Percentiles rank a stretch among this genome's conserved stretches.
Conservation (phyloP, 2,329 filamentous ascomycete species). For the Nothopassalora personata region DNA sequence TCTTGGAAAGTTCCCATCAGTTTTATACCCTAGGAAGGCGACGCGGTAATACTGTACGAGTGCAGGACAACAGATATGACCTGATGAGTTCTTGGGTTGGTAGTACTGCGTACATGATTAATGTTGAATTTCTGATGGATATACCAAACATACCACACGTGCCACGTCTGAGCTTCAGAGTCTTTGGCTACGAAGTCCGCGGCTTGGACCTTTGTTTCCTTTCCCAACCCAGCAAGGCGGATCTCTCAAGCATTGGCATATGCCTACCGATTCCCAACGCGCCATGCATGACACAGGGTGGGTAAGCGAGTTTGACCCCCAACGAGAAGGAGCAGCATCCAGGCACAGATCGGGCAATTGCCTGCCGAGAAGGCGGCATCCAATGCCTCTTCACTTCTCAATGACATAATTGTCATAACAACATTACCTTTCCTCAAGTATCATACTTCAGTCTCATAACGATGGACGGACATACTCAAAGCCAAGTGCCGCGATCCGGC, state of each 20-base stretch:
- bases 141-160: not conserved
- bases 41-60: slow-evolving; percentile 23
- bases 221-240: not conserved
- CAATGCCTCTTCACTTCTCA: not conserved
- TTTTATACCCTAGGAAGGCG: slow-evolving; percentile 24
- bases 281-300: not conserved
- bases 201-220: not conserved
- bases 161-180: not conserved
- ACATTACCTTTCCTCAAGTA: not conserved
- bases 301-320: not conserved
- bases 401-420: not conserved
- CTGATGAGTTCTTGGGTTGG: slow-evolving; percentile 14
- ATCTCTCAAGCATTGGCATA: not conserved
- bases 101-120: slow-evolving; percentile 12
- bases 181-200: not conserved
- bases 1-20: slow-evolving; percentile 9
- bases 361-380: not conserved
- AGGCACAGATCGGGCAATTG: not conserved
- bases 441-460: not conserved
- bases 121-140: slow-evolving; percentile 6
- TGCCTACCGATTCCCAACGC: not conserved
- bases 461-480: slow-evolving; percentile 16
- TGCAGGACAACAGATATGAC: slow-evolving; percentile 20
- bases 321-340: not conserved
- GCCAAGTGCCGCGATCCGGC: slow-evolving; percentile 48